Percentiles rank a stretch among this genome's conserved stretches.
Conservation (phyloP, 2,329 filamentous ascomycete genomes). For the Diaporthe capsici region DNA sequence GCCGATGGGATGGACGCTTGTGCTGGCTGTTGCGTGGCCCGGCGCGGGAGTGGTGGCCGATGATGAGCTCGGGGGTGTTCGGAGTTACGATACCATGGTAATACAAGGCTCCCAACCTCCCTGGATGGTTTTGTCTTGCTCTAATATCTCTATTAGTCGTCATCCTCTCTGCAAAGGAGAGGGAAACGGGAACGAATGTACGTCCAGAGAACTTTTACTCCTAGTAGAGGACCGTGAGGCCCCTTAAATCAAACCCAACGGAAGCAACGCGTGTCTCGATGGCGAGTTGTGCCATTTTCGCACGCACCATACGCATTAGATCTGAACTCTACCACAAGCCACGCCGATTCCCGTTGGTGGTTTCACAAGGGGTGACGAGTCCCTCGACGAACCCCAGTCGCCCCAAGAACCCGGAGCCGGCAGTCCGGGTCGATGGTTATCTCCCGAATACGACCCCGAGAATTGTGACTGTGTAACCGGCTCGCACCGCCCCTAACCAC, state of each 20-base stretch:
- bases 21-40: background rate
- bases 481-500: background rate
- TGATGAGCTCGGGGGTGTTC: background rate
- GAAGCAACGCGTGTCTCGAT: conserved; percentile 20
- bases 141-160: background rate
- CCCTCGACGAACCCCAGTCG: background rate
- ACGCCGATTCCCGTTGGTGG: background rate
- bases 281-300: too few species aligned
- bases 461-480: background rate
- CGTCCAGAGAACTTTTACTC: too few species aligned
- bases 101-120: background rate
- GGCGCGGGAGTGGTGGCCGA: background rate
- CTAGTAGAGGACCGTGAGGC: background rate
- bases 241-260: conserved; percentile 11
- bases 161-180: too few species aligned
- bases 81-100: background rate
- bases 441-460: background rate
- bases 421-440: background rate
- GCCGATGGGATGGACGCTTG: background rate
- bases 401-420: conserved; percentile 4
- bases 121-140: too few species aligned
- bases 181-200: background rate
- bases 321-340: background rate
- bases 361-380: conserved; percentile 29
- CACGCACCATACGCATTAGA: background rate